These are phyloP conservation scores for Populus hybrid DNA, from an alignment of 441 rosid genomes.

Conservation along the genomic window DNA sequence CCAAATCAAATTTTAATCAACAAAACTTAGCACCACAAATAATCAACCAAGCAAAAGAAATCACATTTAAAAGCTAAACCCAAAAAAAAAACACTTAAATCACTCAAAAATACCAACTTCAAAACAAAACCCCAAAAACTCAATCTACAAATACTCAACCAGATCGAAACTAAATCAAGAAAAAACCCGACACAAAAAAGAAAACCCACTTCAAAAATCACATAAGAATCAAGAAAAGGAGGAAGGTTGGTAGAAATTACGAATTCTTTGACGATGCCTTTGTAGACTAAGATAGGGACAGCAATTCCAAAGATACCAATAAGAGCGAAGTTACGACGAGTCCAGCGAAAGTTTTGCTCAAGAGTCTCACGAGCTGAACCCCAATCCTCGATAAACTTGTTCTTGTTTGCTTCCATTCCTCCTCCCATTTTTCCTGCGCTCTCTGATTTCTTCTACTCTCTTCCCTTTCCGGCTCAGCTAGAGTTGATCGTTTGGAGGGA, in stretches of 20 bases:
- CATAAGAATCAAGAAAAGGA: not conserved
- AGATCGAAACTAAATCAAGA: not conserved
- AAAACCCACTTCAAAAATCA: not conserved
- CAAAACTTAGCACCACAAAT: not conserved
- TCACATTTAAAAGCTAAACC: not conserved
- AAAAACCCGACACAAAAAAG: not conserved
- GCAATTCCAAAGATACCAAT: constrained; percentile 86
- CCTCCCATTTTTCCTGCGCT: constrained; percentile 57
- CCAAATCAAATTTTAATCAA: not conserved
- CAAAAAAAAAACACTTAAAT: too few species aligned
- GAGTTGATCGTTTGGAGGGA: not conserved
- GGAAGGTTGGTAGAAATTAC: constrained; percentile 30
- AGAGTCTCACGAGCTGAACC: constrained; percentile 73
- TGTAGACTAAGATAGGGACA: constrained; percentile 67
- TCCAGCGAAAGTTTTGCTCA: constrained; percentile 85
- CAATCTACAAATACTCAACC: not conserved
- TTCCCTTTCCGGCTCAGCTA: not conserved
- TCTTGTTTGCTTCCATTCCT: constrained; percentile 89
- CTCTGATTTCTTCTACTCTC: constrained; percentile 4
- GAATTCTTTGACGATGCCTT: constrained; percentile 85
- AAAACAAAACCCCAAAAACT: not conserved
- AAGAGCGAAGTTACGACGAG: constrained; percentile 80
- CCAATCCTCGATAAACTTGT: constrained; percentile 88
- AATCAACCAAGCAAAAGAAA: not conserved
- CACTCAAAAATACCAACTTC: not conserved